phyloP scores from a whole-genome alignment of 2,329 filamentous ascomycete species.

The Xylaria hypoxylon region DNA sequence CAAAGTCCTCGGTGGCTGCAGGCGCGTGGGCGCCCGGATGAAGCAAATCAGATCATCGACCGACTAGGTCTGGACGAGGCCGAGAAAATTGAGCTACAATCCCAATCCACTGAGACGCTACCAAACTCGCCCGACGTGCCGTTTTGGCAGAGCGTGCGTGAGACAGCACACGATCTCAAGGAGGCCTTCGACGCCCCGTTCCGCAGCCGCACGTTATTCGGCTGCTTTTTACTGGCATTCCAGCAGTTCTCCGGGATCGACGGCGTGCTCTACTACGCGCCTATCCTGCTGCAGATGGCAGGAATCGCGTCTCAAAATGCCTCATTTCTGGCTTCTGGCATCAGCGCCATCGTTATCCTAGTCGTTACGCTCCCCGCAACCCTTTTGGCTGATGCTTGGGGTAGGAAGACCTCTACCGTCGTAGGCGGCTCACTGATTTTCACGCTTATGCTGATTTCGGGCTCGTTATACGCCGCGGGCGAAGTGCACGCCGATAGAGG shows the following conservation, averaged over 20 bases:
- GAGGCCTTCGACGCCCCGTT: constrained; percentile 54
- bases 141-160: constrained; percentile 46
- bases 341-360: constrained; percentile 47
- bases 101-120: constrained; percentile 22
- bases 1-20: constrained; percentile 69
- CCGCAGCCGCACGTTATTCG: constrained; percentile 61
- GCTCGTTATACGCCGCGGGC: constrained; percentile 60
- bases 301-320: constrained; percentile 61
- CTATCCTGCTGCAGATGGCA: constrained; percentile 69
- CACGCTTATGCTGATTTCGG: constrained; percentile 65
- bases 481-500: constrained; percentile 53
- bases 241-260: constrained; percentile 72
- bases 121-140: constrained; percentile 46
- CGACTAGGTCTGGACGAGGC: constrained; percentile 59
- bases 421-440: constrained; percentile 64
- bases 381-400: constrained; percentile 67
- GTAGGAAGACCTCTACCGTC: constrained; percentile 64
- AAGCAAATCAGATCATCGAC: constrained; percentile 56
- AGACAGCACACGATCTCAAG: constrained; percentile 50
- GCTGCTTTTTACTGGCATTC: constrained; percentile 68
- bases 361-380: constrained; percentile 54
- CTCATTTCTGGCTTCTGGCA: constrained; percentile 46
- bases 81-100: constrained; percentile 41
- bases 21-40: constrained; percentile 54
- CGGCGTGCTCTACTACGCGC: constrained; percentile 66